These are phyloP conservation scores for Talaromyces sp. DNA, from an alignment of 2,329 filamentous ascomycete species.

Conservation along the genomic window DNA sequence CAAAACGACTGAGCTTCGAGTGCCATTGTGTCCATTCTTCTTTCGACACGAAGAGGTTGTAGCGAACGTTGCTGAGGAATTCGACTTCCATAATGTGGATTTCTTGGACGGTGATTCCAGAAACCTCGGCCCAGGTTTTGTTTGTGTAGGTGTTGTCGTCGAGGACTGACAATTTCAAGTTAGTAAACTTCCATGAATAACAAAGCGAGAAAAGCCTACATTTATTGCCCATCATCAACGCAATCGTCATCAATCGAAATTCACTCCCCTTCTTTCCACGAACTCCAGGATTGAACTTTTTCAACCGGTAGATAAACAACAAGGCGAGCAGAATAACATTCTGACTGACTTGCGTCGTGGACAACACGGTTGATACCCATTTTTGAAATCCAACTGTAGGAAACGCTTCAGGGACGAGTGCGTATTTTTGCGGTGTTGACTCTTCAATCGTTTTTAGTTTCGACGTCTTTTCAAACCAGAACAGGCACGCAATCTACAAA, in stretches of 20 bases:
- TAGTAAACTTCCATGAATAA: constrained; percentile 19
- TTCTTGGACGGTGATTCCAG: constrained; percentile 86
- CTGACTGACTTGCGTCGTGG: constrained; percentile 92
- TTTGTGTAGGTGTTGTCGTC: constrained; percentile 99
- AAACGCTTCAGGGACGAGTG: constrained; percentile 68
- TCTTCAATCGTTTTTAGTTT: constrained; percentile 73
- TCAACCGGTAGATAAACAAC: constrained; percentile 88
- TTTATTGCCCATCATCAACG: constrained; percentile 97
- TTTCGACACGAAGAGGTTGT: constrained; percentile 83
- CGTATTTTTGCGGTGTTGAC: constrained; percentile 45
- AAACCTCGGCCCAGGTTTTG: constrained; percentile 99
- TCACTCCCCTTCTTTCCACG: constrained; percentile 92
- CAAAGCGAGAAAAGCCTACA: constrained; percentile 52
- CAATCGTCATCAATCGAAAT: constrained; percentile 87
- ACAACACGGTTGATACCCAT: constrained; percentile 88
- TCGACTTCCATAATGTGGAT: constrained; percentile 99
- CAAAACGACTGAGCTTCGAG: constrained; percentile 75
- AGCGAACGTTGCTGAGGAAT: constrained; percentile 97
- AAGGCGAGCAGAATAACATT: constrained; percentile 90
- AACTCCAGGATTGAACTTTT: constrained; percentile 83
- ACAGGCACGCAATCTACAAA: constrained; percentile 82
- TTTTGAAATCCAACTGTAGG: constrained; percentile 81
- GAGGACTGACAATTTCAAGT: constrained; percentile 58
- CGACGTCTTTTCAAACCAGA: constrained; percentile 93
- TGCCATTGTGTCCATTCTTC: constrained; percentile 88